Conservation (phyloP, 441 rosid genomes). For the Euphorbia schlechtendalii region DNA sequence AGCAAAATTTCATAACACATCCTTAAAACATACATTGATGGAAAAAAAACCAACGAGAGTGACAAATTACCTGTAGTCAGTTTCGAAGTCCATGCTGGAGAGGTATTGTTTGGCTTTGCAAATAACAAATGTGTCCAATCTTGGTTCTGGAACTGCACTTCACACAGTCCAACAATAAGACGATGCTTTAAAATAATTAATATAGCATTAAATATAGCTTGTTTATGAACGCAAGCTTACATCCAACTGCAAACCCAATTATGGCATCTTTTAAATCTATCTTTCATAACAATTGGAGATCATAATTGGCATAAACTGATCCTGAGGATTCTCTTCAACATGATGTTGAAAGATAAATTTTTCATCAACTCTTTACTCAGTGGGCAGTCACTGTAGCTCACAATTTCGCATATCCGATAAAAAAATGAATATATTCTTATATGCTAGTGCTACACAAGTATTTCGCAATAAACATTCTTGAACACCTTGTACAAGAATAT, state of each 20-base stretch:
- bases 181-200: too few species aligned
- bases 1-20: neutral
- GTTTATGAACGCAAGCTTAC: neutral
- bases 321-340: too few species aligned
- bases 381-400: neutral
- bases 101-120: conserved; percentile 48
- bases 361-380: too few species aligned
- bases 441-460: neutral
- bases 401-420: neutral
- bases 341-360: too few species aligned
- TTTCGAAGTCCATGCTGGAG: conserved; percentile 25
- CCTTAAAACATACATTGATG: neutral
- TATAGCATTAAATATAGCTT: neutral
- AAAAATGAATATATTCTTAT: neutral
- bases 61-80: conserved; percentile 28
- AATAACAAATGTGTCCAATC: conserved; percentile 57
- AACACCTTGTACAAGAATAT: neutral
- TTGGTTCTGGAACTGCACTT: conserved; percentile 52
- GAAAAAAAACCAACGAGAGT: neutral
- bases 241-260: neutral
- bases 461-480: neutral
- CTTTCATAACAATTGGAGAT: neutral
- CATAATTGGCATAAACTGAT: neutral
- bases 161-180: too few species aligned
- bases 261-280: neutral